Conservation (phyloP, 345 rosid species). For the Ceriops tagal region DNA sequence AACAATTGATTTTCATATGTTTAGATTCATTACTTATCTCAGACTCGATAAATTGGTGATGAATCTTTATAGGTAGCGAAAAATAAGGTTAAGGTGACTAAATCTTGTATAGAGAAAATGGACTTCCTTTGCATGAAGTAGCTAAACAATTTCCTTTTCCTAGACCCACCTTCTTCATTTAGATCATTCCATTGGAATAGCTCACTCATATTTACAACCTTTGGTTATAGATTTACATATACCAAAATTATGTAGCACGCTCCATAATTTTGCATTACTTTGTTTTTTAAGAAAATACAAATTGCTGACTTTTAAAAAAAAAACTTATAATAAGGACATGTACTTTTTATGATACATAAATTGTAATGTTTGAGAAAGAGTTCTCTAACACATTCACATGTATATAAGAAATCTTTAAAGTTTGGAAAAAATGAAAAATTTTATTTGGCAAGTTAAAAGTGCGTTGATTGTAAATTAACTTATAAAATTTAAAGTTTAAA, state of each 20-base stretch:
- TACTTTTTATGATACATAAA: too few species aligned
- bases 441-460: too few species aligned
- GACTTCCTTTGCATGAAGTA: slow-evolving; percentile 75
- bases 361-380: too few species aligned
- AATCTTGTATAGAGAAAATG: slow-evolving; percentile 22
- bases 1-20: slow-evolving; percentile 25
- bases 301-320: too few species aligned
- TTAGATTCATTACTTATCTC: slow-evolving; percentile 4
- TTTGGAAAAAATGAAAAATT: too few species aligned
- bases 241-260: slow-evolving; percentile 42
- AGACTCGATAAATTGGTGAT: background rate
- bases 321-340: too few species aligned
- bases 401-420: too few species aligned
- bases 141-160: slow-evolving; percentile 79
- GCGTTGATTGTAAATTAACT: too few species aligned
- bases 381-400: too few species aligned
- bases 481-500: too few species aligned
- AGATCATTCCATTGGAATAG: slow-evolving; percentile 91
- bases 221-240: slow-evolving; percentile 87
- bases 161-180: slow-evolving; percentile 95
- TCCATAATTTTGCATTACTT: too few species aligned
- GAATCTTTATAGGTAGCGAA: slow-evolving; percentile 12
- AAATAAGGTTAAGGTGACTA: slow-evolving; percentile 26
- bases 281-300: too few species aligned
- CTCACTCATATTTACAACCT: slow-evolving; percentile 84